phyloP scores from a whole-genome alignment of 2,329 filamentous ascomycete species.

The Cladosporium sp. region DNA sequence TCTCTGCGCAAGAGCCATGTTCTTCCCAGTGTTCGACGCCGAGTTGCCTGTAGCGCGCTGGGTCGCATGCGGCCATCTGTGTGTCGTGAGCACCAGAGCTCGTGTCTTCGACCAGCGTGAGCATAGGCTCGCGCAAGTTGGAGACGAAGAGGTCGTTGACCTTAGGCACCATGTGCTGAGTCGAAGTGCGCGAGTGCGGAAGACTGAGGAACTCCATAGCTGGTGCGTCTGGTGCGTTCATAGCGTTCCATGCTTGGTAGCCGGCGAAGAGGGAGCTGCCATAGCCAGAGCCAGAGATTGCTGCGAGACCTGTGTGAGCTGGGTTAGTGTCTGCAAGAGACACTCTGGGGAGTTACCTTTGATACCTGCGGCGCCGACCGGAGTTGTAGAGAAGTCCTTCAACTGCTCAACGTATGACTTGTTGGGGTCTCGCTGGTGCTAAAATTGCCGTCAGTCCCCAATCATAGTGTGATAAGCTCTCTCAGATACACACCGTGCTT shows the following conservation, averaged over 20 bases:
- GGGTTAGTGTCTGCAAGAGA: slow-evolving; percentile 21
- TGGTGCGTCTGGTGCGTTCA: slow-evolving; percentile 31
- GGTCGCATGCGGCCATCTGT: slow-evolving; percentile 46
- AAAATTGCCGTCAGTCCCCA: not conserved
- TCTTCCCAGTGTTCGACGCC: slow-evolving; percentile 42
- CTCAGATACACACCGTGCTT: slow-evolving; percentile 27
- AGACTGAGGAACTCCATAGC: slow-evolving; percentile 46
- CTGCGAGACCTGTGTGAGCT: slow-evolving; percentile 30
- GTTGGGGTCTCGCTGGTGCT: slow-evolving; percentile 42
- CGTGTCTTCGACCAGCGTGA: slow-evolving; percentile 44
- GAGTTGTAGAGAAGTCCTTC: slow-evolving; percentile 48
- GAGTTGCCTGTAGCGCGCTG: slow-evolving; percentile 38
- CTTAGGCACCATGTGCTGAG: slow-evolving; percentile 38
- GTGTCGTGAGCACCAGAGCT: slow-evolving; percentile 45
- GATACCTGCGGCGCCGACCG: slow-evolving; percentile 44
- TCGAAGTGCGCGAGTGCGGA: slow-evolving; percentile 40
- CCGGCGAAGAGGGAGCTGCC: slow-evolving; percentile 46
- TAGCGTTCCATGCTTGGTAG: slow-evolving; percentile 44
- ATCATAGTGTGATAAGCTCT: not conserved
- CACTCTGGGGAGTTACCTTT: slow-evolving; percentile 14
- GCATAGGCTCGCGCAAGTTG: slow-evolving; percentile 44
- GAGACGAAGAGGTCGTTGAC: slow-evolving; percentile 41
- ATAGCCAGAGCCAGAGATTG: slow-evolving; percentile 44
- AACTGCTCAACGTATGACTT: slow-evolving; percentile 49
- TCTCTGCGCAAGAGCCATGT: slow-evolving; percentile 47